phyloP scores from a whole-genome alignment of 345 rosid species.

The Lepidium africanum region DNA sequence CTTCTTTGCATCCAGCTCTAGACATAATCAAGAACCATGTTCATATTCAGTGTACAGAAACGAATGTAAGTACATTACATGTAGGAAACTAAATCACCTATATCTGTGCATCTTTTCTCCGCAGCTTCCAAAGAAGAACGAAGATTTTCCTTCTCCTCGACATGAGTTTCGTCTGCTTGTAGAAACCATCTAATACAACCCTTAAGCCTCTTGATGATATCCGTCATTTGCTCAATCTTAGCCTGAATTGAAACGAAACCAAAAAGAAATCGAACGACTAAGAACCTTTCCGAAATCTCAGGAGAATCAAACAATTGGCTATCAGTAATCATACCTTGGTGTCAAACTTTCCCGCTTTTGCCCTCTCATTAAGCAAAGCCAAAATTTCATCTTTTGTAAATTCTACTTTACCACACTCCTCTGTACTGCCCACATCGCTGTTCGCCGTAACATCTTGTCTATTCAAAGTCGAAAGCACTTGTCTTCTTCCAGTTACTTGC shows the following conservation, averaged over 20 bases:
- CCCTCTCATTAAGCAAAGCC: constrained; percentile 63
- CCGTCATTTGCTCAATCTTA: constrained; percentile 47
- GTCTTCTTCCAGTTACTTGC: constrained; percentile 39
- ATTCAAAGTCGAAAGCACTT: constrained; percentile 44
- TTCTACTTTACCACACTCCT: constrained; percentile 39
- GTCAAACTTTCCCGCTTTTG: constrained; percentile 64
- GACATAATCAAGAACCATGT: background rate
- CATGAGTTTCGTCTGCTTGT: constrained; percentile 50
- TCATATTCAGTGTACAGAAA: background rate
- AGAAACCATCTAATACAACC: constrained; percentile 72
- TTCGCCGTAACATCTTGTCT: constrained; percentile 39
- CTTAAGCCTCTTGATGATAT: constrained; percentile 61
- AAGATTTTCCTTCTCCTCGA: constrained; percentile 52
- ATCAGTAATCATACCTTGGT: constrained; percentile 45
- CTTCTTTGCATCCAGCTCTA: constrained; percentile 54
- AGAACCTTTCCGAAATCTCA: background rate
- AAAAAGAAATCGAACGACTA: background rate
- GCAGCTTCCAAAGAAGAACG: constrained; percentile 44
- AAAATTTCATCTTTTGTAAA: constrained; percentile 75
- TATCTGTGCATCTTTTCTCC: constrained; percentile 45
- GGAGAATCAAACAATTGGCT: background rate
- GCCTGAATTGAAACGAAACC: constrained; percentile 33
- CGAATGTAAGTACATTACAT: background rate
- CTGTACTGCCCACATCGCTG: constrained; percentile 36
- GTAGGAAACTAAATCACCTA: constrained; percentile 34